Evolutionary conservation across 371 early-diverging fungal species (phyloP), one percentile per base, ranked within the genome.

Genomic region (Funneliformis caledonium): DNA sequence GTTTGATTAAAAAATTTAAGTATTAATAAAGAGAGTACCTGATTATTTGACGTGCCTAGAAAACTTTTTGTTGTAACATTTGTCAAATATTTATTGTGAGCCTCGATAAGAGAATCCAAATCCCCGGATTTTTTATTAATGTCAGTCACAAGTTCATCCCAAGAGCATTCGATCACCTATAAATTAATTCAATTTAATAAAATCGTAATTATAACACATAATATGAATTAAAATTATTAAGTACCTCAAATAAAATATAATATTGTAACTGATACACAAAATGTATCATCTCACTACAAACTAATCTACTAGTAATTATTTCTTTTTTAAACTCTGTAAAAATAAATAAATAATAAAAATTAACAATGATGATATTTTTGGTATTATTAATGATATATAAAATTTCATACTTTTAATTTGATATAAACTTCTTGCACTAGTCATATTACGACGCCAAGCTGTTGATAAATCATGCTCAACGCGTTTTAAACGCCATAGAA

Each of bases 221-320:
- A 31, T 56, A n/a, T 70, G 50, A 8, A 62, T n/a, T 45, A 62
- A 42, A 61, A 8, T 22, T 3, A 76, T 61, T 9, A 4, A 11
- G 7, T 62, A 76, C 76, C 85, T 95, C 96, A 82, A 94, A 95
- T 59, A 92, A 83, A 10, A 93, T 87, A 82, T 94, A 97, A 82
- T 96, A 96, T 85, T 97, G 97, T 76, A 97, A 85, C 83, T 98
- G 97, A 82, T 93, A 90, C 37, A 95, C 88, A 85, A 97, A 98
- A 84, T 98, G 99, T 43, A 94, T 89, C 98, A 98, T 98, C 82
- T 96, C 93, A 42, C 89, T 88, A 81, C 93, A 89, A 1, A 92
- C 86, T 56, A 95, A 83, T 75, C 93, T 88, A 73, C 92, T 89
- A 61, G 85, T 83, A 31, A 93, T 93, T 9, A 94, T 82, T 50